Percentiles rank a stretch among this genome's conserved stretches.
These are phyloP conservation scores for Colletotrichum salicis DNA, from an alignment of 2,329 filamentous ascomycete genomes.

Conservation along the genomic window DNA sequence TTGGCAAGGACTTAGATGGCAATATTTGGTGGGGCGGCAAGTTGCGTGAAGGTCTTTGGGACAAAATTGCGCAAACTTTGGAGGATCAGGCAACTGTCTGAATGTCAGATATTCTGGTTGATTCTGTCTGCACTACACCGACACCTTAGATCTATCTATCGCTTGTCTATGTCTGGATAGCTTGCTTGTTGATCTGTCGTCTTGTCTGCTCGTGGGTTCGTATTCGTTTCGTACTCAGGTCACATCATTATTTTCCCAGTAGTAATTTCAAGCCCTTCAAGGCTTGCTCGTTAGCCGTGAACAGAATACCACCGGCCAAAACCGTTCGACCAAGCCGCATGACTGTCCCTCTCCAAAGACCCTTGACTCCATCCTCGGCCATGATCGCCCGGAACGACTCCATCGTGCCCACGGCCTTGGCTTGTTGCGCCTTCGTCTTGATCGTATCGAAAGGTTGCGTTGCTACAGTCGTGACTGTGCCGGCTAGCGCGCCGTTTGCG, in stretches of 20 bases:
- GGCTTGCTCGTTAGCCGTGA: conserved; percentile 22
- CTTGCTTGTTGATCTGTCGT: neutral
- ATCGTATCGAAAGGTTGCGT: conserved; percentile 28
- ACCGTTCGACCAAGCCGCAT: conserved; percentile 23
- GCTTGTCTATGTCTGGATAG: neutral
- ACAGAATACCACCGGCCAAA: conserved; percentile 23
- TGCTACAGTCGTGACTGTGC: conserved; percentile 18
- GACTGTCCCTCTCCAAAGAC: conserved; percentile 22
- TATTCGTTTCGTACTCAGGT: neutral
- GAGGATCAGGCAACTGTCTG: neutral
- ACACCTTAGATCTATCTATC: neutral
- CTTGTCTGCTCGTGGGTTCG: neutral
- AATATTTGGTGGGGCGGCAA: conserved; percentile 3
- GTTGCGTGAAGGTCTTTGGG: conserved; percentile 4
- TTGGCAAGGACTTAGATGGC: conserved; percentile 2
- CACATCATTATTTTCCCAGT: neutral
- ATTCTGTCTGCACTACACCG: neutral
- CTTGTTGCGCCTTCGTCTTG: conserved; percentile 27
- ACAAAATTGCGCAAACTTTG: conserved; percentile 1
- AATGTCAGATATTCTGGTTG: neutral
- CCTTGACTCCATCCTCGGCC: conserved; percentile 21
- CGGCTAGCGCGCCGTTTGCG: conserved; percentile 22
- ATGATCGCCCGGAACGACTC: conserved; percentile 13
- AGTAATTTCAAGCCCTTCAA: conserved; percentile 19
- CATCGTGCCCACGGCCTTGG: conserved; percentile 20